Evolutionary conservation across 768 basidiomycete species (phyloP).

Genomic region (Tulasnella sp.): DNA sequence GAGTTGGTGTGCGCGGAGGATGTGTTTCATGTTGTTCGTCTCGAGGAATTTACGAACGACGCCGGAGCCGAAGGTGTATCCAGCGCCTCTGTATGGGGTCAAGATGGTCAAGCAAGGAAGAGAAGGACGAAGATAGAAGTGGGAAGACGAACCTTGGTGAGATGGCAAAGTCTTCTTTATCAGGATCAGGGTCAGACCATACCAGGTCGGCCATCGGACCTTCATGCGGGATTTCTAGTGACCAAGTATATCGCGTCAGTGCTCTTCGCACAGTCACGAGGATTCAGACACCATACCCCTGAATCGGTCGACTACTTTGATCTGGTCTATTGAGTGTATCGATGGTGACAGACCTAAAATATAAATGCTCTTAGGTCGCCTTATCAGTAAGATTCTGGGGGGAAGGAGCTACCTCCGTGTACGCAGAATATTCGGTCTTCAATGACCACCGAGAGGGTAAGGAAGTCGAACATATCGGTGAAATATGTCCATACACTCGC

Average conservation of each 20-base stretch:
- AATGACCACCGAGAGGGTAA: constrained; percentile 94
- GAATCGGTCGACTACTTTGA: constrained; percentile 98
- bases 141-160: constrained; percentile 67
- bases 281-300: constrained; percentile 47
- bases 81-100: constrained; percentile 63
- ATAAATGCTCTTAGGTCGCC: constrained; percentile 13
- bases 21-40: constrained; percentile 93
- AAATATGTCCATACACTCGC: constrained; percentile 98
- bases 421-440: constrained; percentile 99
- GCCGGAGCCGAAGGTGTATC: constrained; percentile 96
- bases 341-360: constrained; percentile 82
- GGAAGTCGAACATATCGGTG: constrained; percentile 99
- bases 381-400: not conserved
- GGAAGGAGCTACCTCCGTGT: constrained; percentile 65
- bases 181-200: constrained; percentile 98
- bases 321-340: constrained; percentile 98
- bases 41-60: constrained; percentile 97
- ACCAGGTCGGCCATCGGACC: constrained; percentile 99
- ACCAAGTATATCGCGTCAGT: constrained; percentile 9
- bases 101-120: not conserved
- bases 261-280: not conserved
- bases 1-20: constrained; percentile 94
- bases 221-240: constrained; percentile 92
- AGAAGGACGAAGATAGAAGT: constrained; percentile 11
- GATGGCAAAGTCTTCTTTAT: constrained; percentile 99